phyloP scores from a whole-genome alignment of 2,329 filamentous ascomycete genomes.

The Stylonectria norvegica region DNA sequence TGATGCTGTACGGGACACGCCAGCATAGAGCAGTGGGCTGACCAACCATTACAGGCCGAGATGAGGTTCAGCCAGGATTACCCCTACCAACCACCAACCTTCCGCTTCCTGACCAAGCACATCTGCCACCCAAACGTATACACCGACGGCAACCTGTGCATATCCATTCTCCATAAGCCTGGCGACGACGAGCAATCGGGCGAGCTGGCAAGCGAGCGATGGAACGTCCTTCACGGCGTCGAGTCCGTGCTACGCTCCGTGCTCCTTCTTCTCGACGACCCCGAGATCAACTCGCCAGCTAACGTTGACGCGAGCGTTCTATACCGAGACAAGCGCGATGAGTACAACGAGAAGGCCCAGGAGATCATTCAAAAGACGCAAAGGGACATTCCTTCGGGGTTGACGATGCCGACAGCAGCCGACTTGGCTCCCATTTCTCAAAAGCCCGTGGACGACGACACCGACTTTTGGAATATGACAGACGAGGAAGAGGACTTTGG shows the following conservation, averaged over 20 bases:
- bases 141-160: conserved; percentile 83
- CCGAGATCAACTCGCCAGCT: conserved; percentile 87
- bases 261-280: conserved; percentile 85
- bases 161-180: conserved; percentile 90
- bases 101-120: conserved; percentile 71
- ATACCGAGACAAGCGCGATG: conserved; percentile 67
- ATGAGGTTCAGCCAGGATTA: conserved; percentile 89
- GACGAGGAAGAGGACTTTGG: conserved; percentile 77
- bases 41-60: conserved; percentile 53
- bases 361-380: conserved; percentile 71
- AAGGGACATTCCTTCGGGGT: conserved; percentile 73
- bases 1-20: no score
- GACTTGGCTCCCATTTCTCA: conserved; percentile 59
- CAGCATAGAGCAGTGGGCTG: neutral
- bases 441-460: conserved; percentile 62
- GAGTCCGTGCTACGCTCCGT: conserved; percentile 94
- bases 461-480: conserved; percentile 78
- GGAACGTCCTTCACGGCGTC: conserved; percentile 89
- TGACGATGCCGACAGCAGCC: conserved; percentile 76
- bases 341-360: conserved; percentile 68
- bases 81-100: conserved; percentile 82
- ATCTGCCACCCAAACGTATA: conserved; percentile 96
- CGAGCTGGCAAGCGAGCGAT: conserved; percentile 84
- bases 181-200: conserved; percentile 93
- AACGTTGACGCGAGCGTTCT: conserved; percentile 91